Evolutionary conservation across 306 rosid genomes (phyloP), one percentile per base, ranked within the genome.

Genomic region (Crotalaria pallida): DNA sequence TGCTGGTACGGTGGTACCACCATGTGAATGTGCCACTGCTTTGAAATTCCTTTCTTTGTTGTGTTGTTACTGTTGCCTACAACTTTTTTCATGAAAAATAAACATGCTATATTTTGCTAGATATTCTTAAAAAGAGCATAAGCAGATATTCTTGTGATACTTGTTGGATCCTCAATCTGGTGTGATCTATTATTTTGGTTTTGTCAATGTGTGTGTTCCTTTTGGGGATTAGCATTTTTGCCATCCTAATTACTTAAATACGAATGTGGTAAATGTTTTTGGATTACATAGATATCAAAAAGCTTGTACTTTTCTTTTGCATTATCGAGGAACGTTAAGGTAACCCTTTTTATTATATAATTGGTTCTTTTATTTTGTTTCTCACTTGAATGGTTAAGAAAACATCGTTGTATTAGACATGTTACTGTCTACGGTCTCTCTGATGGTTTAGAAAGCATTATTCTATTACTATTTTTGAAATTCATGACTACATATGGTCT

Each of bases 101-200:
- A n/a, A 12, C 33, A 12, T 47, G 23, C 51, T 13, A 65, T 38
- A 62, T 61, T 59, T 51, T 7, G 24, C 62, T 22, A 12, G 43
- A 31, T 40, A 67, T n/a, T 26, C 23, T 55, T 34, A 17, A 23
- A 61, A 62, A 38, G 55, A 34, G 41, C 56, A 62, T 59, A 10
- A 9, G 16, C 50, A 50, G n/a, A 77, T 43, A 47, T 19, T 21
- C 18, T 58, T 68, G 5, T 50, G 33, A 38, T 41, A 15, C 65
- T 7, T 18, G 45, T 62, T 56, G 69, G 43, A 22, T 41, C 5
- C 66, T 67, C 74, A 48, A 48, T 64, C 52, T 50, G 50, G 55
- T 47, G 45, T 19, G 29, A 6, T 62, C 40, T 15, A 9, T 49
- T 23, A 24, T 13, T 40, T 10, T n/a, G 15, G 5, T 40, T 40